These are phyloP conservation scores for Dendrostoma leiphaemia DNA, from an alignment of 2,329 filamentous ascomycete species.

Conservation along the genomic window DNA sequence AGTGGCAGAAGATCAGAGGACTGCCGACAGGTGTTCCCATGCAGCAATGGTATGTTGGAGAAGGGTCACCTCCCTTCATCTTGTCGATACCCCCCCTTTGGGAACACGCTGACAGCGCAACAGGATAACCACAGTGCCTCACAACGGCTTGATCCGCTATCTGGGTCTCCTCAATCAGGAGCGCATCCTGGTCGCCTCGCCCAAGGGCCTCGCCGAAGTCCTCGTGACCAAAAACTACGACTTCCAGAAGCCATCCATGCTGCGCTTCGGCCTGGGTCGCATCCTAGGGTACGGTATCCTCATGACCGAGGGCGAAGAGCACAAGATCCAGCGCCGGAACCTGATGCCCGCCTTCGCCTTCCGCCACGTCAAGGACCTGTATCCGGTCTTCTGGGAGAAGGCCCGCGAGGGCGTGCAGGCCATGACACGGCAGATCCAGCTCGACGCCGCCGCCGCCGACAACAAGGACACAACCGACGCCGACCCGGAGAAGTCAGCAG, in stretches of 20 bases:
- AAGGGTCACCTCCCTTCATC: conserved; percentile 11
- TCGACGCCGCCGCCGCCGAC: conserved; percentile 33
- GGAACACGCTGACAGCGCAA: conserved; percentile 20
- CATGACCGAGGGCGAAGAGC: conserved; percentile 86
- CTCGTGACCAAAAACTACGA: conserved; percentile 68
- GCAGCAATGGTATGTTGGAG: conserved; percentile 43
- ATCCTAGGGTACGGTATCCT: conserved; percentile 71
- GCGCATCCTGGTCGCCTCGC: conserved; percentile 57
- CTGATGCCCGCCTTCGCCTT: conserved; percentile 84
- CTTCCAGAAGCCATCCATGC: conserved; percentile 59
- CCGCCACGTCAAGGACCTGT: conserved; percentile 79
- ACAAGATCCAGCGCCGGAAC: conserved; percentile 76
- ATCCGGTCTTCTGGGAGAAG: conserved; percentile 82
- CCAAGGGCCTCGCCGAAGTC: conserved; percentile 68
- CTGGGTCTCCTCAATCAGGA: conserved; percentile 61
- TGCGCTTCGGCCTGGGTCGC: conserved; percentile 56
- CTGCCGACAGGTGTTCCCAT: conserved; percentile 43
- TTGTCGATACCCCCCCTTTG: not conserved
- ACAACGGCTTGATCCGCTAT: conserved; percentile 69
- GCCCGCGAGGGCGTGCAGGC: conserved; percentile 63
- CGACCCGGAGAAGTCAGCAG: conserved; percentile 7
- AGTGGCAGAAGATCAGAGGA: conserved; percentile 38
- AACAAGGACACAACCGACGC: conserved; percentile 23
- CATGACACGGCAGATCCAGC: conserved; percentile 53
- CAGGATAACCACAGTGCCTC: conserved; percentile 60